Evolutionary conservation across 2,329 filamentous ascomycete species (phyloP).

Genomic region (Trichoderma arundinaceum): DNA sequence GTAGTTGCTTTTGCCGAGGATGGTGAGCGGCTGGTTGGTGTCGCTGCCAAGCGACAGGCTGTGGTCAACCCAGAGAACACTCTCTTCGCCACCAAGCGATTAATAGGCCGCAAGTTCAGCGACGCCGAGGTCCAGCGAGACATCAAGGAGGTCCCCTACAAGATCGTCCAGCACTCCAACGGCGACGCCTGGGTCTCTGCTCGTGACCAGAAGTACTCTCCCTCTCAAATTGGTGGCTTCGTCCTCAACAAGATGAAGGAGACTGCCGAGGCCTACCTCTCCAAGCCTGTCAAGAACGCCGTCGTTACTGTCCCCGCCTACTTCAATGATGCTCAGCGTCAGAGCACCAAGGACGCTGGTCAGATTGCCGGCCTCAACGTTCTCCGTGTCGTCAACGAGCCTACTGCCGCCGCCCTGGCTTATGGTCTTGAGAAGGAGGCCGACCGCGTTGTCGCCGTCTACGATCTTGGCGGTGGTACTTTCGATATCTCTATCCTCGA

Average conservation of each 20-base stretch:
- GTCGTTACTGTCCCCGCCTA: slow-evolving; percentile 97
- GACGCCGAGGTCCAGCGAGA: slow-evolving; percentile 94
- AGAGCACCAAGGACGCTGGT: slow-evolving; percentile 97
- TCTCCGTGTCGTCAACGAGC: slow-evolving; percentile 97
- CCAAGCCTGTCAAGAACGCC: slow-evolving; percentile 91
- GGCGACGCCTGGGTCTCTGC: slow-evolving; percentile 96
- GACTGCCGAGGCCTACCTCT: slow-evolving; percentile 91
- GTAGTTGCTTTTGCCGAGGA: slow-evolving; percentile 96
- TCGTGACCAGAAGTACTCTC: slow-evolving; percentile 93
- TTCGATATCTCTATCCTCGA: slow-evolving; percentile 99
- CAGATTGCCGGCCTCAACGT: slow-evolving; percentile 96
- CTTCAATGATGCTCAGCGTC: slow-evolving; percentile 98
- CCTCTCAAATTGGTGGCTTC: slow-evolving; percentile 97
- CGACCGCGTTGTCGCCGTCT: slow-evolving; percentile 89
- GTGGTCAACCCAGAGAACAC: slow-evolving; percentile 99
- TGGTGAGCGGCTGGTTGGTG: slow-evolving; percentile 94
- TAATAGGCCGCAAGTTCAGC: slow-evolving; percentile 97
- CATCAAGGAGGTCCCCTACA: slow-evolving; percentile 97
- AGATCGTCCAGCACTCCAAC: slow-evolving; percentile 96
- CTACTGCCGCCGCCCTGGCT: slow-evolving; percentile 91
- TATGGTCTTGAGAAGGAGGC: slow-evolving; percentile 96
- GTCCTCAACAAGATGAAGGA: slow-evolving; percentile 99
- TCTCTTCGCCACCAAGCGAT: slow-evolving; percentile 96
- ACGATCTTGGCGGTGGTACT: slow-evolving; percentile 97
- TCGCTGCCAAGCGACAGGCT: slow-evolving; percentile 96